Evolutionary conservation across 306 rosid genomes (phyloP), one percentile per base, ranked within the genome.

Genomic region (Mucuna pruriens): DNA sequence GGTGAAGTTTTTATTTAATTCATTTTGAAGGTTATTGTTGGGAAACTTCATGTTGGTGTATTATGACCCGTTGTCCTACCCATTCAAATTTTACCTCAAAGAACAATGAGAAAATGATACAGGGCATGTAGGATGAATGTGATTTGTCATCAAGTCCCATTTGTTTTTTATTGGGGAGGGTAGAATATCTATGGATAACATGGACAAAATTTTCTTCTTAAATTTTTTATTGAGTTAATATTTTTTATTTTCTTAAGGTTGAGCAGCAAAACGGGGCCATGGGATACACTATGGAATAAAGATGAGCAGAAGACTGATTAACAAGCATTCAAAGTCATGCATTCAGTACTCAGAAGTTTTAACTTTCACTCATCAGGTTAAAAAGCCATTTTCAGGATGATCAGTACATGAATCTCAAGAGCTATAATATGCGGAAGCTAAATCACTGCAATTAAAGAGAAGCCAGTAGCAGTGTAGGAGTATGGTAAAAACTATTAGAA

Each of bases 231-330:
- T 33, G 34, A 77, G 58, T 55, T 83, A 72, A 71, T 48, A 31
- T 71, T 33, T 20, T n/a, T 22, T 58, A n/a, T n/a, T 64, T 58
- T 66, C 52, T 39, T 36, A 84, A 93, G 99, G 90, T 85, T 95
- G 83, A 87, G 94, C 80, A 83, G 89, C 62, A 93, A 86, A 90
- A 87, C 87, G 26, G 97, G 97, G 82, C 98, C 97, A 19, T 95
- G 97, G 99, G 79, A 83, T 68, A 22, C 77, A 87, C 70, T 95
- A 68, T 95, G 95, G 94, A 75, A 83, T 42, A 77, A 85, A 36
- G 90, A 49, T 40, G 83, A 86, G 81, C 86, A 46, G 84, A 85
- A 79, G 88, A 85, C 68, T 80, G 85, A 92, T 66, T 77, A 72
- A 74, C 74, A 60, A 54, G 73, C 54, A 58, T 54, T 49, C 36